Evolutionary conservation across 768 basidiomycete genomes (phyloP).

Genomic region (Tricholoma sp.): DNA sequence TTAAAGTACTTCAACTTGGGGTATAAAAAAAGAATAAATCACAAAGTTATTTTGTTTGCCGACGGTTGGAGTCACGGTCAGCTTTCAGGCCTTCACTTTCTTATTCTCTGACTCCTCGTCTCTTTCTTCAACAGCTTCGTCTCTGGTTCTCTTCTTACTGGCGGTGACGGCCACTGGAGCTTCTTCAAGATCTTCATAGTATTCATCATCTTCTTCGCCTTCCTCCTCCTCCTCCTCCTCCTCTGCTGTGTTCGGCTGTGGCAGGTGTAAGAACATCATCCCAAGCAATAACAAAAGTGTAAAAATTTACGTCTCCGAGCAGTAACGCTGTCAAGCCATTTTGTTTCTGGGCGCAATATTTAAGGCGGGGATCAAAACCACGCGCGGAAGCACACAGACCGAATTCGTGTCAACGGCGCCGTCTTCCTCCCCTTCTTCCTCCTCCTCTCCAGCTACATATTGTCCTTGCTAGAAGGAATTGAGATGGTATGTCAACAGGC

Average conservation of each 20-base stretch:
- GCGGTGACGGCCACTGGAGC: slow-evolving; percentile 11
- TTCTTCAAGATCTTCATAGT: slow-evolving; percentile 12
- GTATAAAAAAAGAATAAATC: slow-evolving; percentile 20
- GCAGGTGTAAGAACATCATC: neutral
- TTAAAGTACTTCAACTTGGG: neutral
- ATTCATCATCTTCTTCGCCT: slow-evolving; percentile 17
- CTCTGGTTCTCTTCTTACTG: slow-evolving; percentile 30
- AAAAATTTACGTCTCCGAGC: slow-evolving; percentile 12
- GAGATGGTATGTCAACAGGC: neutral
- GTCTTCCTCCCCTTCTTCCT: slow-evolving; percentile 11
- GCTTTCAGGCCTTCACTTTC: slow-evolving; percentile 34
- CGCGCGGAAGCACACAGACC: slow-evolving; percentile 7
- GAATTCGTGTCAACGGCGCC: slow-evolving; percentile 5
- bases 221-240: slow-evolving; percentile 32
- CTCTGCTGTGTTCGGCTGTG: slow-evolving; percentile 23
- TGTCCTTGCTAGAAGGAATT: slow-evolving; percentile 7
- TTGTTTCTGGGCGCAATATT: neutral
- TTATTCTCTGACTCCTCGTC: slow-evolving; percentile 30
- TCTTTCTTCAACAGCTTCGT: slow-evolving; percentile 24
- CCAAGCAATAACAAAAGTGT: neutral
- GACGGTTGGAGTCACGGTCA: neutral
- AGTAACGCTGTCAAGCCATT: slow-evolving; percentile 15
- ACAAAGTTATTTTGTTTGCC: slow-evolving; percentile 10
- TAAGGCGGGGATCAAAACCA: neutral
- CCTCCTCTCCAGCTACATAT: slow-evolving; percentile 6